These are phyloP conservation scores for Pichia exigua DNA, from an alignment of 805 yeast genomes.

Conservation along the genomic window DNA sequence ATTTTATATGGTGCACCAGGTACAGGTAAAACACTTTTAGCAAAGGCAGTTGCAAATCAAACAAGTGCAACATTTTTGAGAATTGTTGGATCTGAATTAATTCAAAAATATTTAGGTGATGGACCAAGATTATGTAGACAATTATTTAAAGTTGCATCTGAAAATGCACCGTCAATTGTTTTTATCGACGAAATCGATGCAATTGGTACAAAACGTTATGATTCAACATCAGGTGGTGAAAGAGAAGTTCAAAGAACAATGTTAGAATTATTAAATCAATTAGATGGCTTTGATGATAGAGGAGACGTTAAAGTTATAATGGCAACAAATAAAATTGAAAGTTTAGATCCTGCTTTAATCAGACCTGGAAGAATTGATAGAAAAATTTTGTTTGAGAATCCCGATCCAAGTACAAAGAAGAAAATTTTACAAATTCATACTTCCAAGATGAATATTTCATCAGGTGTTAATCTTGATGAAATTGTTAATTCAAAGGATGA, in stretches of 20 bases:
- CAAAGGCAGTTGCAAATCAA: constrained; percentile 97
- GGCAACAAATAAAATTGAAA: constrained; percentile 95
- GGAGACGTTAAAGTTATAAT: constrained; percentile 96
- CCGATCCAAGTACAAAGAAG: constrained; percentile 86
- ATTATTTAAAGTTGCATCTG: constrained; percentile 92
- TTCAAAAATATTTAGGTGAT: constrained; percentile 95
- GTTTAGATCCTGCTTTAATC: constrained; percentile 89
- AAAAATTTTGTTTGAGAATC: constrained; percentile 91
- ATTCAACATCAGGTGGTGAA: constrained; percentile 89
- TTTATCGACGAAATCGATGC: constrained; percentile 99
- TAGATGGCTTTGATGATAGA: constrained; percentile 95
- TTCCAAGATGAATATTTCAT: constrained; percentile 81
- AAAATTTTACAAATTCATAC: constrained; percentile 91
- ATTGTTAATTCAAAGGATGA: constrained; percentile 89
- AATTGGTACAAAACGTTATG: constrained; percentile 97
- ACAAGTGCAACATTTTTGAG: constrained; percentile 93
- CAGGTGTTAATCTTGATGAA: constrained; percentile 83
- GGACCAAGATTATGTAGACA: constrained; percentile 95
- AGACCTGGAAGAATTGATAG: constrained; percentile 98
- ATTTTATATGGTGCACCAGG: constrained; percentile 97
- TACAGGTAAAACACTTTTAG: constrained; percentile 91
- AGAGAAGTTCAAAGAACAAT: constrained; percentile 96
- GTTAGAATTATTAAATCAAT: constrained; percentile 90
- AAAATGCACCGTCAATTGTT: constrained; percentile 96
- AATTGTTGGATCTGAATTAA: constrained; percentile 94